Evolutionary conservation across 2,329 filamentous ascomycete species (phyloP), one percentile per base, ranked within the genome.

Genomic region (Fusarium sp.): DNA sequence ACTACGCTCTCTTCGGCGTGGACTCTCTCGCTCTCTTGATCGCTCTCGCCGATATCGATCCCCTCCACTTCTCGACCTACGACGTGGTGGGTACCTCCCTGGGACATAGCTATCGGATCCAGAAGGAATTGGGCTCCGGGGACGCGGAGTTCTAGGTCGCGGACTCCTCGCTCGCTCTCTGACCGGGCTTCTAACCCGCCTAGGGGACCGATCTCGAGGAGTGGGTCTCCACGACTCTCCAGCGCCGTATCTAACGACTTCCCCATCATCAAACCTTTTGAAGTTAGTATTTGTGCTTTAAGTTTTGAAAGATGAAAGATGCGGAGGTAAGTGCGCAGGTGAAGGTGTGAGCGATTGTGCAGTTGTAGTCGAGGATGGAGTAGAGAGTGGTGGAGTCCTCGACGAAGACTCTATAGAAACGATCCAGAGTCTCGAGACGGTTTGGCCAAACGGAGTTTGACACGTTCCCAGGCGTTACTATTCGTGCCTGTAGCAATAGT

Each of bases 201-300:
- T 69, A 17, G 83, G 82, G 27, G 83, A 85, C 56, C 82, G 80
- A 66, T 83, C 80, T 48, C 83, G 77, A 49, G 86, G 87, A 59
- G 85, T 88, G 13, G 86, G 86, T 60, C 86, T 80, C 80, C 87
- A 88, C 36, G 85, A 88, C 76, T 88, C 86, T 59, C 86, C 86
- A 14, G 87, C 87, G 50, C 86, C 86, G 74, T 88, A 88, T 72
- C 86, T 81, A 66, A 87, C 84, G 53, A 88, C 87, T 77, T 88
- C 86, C 42, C 86, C 86, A 67, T 88, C 86, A 66, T 88, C 86
- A 71, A 86, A 88, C 74, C 86, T 88, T 60, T 42, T 9, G 4
- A 35, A 33, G 54, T 73, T 55, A 70, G 61, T 63, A 21, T 55
- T 27, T 42, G 42, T 27, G 43, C 45, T 39, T 42, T 21, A 25